Base-by-base conservation (phyloP, 2,329 filamentous ascomycete species). In the Ilyonectria sp. region DNA sequence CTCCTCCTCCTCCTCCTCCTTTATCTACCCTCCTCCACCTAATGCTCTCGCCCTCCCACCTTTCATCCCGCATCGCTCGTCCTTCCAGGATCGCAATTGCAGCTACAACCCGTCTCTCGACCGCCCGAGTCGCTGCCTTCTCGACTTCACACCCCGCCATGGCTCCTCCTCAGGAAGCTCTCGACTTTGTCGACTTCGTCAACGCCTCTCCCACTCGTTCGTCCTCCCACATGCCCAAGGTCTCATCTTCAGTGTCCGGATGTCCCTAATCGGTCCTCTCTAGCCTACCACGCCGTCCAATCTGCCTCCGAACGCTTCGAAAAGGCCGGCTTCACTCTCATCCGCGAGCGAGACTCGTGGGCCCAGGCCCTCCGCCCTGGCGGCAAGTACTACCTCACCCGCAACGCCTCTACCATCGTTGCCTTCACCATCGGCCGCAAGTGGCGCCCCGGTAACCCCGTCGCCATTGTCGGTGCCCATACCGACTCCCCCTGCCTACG, bases 331-430 rank as follows among this genome's bases (percentile, higher is more conserved):
- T 99, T 98, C 86, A 87, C 89, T 76, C 90, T 92, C 75, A 93
- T 99, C 83, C 93, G 91, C 86, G 95, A 98, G 83, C 93, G 93
- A 75, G 94, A 98, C 78, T 91, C 93, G 53, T 98, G 96, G 95
- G 89, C 92, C 15, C 90, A 92, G 1, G 89, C 87, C 52, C 88
- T 97, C 69, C 89, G 90, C 64, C 94, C 94, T 23, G 95, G 95
- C 70, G 95, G 95, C 71, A 98, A 97, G 83, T 98, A 98, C 86
- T 98, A 95, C 84, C 89, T 98, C 77, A 98, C 95, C 54, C 92
- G 95, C 72, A 98, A 98, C 83, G 92, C 90, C 66, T 97, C 94
- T 29, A 97, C 95, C 55, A 93, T 98, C 71, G 90, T 97, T 65
- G 95, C 95, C 70, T 98, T 98, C 82, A 93, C 94, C 69, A 92